Base-by-base conservation (phyloP, 768 basidiomycete genomes). In the Naganishia antarctica region DNA sequence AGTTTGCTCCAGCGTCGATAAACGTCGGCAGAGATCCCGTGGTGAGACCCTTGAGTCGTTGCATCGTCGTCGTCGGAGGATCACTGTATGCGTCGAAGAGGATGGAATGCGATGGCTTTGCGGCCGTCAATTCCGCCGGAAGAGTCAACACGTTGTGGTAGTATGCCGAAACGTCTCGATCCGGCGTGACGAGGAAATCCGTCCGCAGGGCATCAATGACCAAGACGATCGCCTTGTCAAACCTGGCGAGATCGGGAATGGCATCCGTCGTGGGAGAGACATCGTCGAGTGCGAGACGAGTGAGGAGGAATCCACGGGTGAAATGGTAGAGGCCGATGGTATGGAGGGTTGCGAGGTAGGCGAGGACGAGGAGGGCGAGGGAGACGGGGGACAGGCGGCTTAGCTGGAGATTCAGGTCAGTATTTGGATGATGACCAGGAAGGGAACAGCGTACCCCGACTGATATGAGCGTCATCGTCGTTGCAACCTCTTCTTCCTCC, bases 11-110 rank as follows among this genome's bases (percentile, higher is more conserved):
- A n/a, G 89, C 82, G 72, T 98, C 94, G 43, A 97, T 84, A 73
- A 99, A 97, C 0, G 94, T 98, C 0, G 94, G 93, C 9, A 99
- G 79, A 0, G 91, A 92, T 9, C 94, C 96, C 0, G 96, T 97
- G 0, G 91, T 96, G 44, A 99, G 79, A 0, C 87, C 96, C 71
- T 99, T 99, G 69, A 99, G 86, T 1, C 96, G 84, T 75, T 98
- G 96, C 41, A 98, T 82, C 0, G 94, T 98, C 0, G 91, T 85
- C 0, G 96, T 99, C 0, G 96, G 96, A 0, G 96, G 94, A 72
- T 99, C 94, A 3, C 91, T 85, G 77, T 89, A 86, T 1, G 90
- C 82, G 72, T 97, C 88, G 77, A 90, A 91, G 46, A 98, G 80
- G 76, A 94, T 85, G 0, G 92, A 93, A 60, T 86, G 83, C 41